phyloP scores from a whole-genome alignment of 345 rosid genomes.

The Firmiana major region DNA sequence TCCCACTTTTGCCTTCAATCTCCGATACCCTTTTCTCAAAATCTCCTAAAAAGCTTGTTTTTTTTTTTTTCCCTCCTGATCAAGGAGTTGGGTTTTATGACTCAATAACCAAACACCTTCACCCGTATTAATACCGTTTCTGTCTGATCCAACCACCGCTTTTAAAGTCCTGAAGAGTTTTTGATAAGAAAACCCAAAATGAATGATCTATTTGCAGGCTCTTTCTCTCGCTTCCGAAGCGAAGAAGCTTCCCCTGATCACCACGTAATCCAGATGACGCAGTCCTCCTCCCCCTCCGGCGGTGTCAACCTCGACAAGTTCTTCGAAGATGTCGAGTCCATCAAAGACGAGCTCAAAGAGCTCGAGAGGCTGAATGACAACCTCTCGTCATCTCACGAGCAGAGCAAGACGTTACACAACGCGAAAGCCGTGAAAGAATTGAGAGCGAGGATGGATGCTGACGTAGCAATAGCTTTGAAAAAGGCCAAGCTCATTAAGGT shows the following conservation, averaged over 20 bases:
- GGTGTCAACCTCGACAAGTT: conserved; percentile 81
- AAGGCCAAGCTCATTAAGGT: conserved; percentile 81
- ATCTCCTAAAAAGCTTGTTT: not conserved
- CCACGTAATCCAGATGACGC: conserved; percentile 33
- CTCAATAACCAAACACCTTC: not conserved
- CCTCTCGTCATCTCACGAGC: conserved; percentile 77
- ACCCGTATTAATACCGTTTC: not conserved
- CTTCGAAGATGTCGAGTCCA: conserved; percentile 78
- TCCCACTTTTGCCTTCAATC: not conserved
- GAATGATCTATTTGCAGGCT: conserved; percentile 81
- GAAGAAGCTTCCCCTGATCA: conserved; percentile 42
- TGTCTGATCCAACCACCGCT: not conserved
- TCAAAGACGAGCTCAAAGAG: conserved; percentile 72
- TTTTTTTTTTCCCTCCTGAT: not conserved
- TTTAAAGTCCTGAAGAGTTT: not conserved
- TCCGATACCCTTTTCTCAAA: not conserved
- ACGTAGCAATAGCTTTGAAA: conserved; percentile 69
- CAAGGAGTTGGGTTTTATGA: not conserved
- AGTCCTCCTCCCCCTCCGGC: conserved; percentile 17
- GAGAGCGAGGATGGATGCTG: conserved; percentile 76
- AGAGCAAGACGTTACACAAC: conserved; percentile 82
- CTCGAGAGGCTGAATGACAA: conserved; percentile 55
- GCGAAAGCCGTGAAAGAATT: conserved; percentile 74
- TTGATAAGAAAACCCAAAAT: conserved; percentile 17
- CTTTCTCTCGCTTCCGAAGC: conserved; percentile 56